A percentile compares a stretch with the other conserved stretches of the same genome.
Conservation (phyloP, 345 rosid species). For the Lepidium aucheri region DNA sequence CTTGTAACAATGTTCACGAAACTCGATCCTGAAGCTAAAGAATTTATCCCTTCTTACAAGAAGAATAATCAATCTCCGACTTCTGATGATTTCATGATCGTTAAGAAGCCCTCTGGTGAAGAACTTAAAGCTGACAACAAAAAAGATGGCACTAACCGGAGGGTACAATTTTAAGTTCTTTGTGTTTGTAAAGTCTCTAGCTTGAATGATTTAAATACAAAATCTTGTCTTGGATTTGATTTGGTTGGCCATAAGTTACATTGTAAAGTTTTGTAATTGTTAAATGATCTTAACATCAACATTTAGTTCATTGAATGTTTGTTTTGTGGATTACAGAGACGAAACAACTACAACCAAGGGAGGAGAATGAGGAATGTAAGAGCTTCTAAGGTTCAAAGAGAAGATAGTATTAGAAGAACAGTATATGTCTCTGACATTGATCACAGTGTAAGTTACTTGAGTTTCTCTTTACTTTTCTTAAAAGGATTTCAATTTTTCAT, state of each 20-base stretch:
- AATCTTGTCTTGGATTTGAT: too few species aligned
- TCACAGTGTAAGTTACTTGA: slow-evolving; percentile 25
- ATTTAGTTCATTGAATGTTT: not conserved
- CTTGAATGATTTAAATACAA: too few species aligned
- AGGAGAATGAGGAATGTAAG: slow-evolving; percentile 50
- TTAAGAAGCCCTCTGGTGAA: too few species aligned
- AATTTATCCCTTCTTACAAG: slow-evolving; percentile 47
- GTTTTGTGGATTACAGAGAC: slow-evolving; percentile 41
- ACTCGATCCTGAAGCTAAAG: slow-evolving; percentile 57
- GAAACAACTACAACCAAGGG: slow-evolving; percentile 50
- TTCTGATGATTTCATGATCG: too few species aligned
- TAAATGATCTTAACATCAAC: not conserved
- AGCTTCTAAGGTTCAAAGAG: slow-evolving; percentile 37
- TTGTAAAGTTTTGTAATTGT: not conserved
- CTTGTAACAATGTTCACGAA: slow-evolving; percentile 56
- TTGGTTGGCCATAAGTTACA: not conserved
- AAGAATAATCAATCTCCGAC: slow-evolving; percentile 11
- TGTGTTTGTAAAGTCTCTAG: slow-evolving; percentile 9
- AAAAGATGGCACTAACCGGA: slow-evolving; percentile 8
- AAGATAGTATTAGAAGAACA: slow-evolving; percentile 44
- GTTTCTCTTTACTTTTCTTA: not conserved
- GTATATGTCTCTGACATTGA: slow-evolving; percentile 31
- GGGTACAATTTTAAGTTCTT: too few species aligned
- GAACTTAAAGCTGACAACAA: slow-evolving; percentile 11
- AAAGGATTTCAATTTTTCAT: not conserved